Evolutionary conservation across 106 monocot genomes (phyloP), one percentile per base, ranked within the genome.

Genomic region (Gastrodia elata): DNA sequence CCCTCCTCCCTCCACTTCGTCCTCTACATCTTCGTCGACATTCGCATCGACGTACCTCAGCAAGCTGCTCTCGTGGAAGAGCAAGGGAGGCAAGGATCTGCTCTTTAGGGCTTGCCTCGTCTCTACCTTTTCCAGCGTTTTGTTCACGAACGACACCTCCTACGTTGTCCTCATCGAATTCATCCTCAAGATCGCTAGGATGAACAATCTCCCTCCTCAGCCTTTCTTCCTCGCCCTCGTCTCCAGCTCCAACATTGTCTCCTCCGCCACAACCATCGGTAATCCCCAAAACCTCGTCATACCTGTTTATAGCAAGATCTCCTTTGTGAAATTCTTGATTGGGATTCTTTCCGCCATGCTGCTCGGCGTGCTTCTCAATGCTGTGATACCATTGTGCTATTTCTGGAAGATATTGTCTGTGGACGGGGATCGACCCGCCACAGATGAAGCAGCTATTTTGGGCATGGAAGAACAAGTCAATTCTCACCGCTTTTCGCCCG

Each of bases 241-340:
- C 38, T 78, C 85, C 2, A 85, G 85, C 15, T 81, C 85, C 7
- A 85, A 85, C 36, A 81, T 85, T 36, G 85, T 81, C 7, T 85
- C 85, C 71, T 35, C 81, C 0, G 65, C 81, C 0, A 85, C 81
- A 35, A 81, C 85, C 10, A 85, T 85, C 39, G 85, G 85, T 20
- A 85, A 85, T 35, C 85, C 85, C 3, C 85, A 85, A 44, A 85
- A 85, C 61, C 61, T 85, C 16, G 81, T 85, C 26, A 81, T 85
- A 9, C 81, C 85, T 36, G 58, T 85, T 36, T 81, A 81, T 56
- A 78, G 85, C 39, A 78, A 76, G 70, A 85, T 85, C 20, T 75
- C 77, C 9, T 85, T 85, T 36, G 77, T 70, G 67, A 81, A 77
- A 37, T 81, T 85, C 78, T 78, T 85, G 71, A 10, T 44, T 14